Percentiles rank a stretch among this genome's conserved stretches.
These are phyloP conservation scores for Asterophora lycoperdoides DNA, from an alignment of 768 basidiomycete species.

Conservation along the genomic window DNA sequence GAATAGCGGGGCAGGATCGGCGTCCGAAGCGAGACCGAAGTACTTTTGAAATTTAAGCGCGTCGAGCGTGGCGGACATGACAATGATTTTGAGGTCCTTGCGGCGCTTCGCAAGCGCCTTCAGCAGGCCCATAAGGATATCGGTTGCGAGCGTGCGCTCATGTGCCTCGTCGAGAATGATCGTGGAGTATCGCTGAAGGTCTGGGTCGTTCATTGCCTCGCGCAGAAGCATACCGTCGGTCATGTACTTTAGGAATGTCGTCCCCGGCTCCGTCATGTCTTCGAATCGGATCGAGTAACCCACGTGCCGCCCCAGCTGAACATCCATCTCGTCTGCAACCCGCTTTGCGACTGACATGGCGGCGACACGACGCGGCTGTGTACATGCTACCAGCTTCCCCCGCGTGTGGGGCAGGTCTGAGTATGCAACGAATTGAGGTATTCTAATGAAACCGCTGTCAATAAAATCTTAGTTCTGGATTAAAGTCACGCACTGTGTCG, in stretches of 20 bases:
- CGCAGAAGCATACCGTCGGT: slow-evolving; percentile 99
- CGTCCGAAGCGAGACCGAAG: slow-evolving; percentile 52
- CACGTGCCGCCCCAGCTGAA: slow-evolving; percentile 89
- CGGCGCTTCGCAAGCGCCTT: slow-evolving; percentile 80
- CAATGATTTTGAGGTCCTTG: slow-evolving; percentile 88
- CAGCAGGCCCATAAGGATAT: slow-evolving; percentile 96
- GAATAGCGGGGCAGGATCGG: slow-evolving; percentile 65
- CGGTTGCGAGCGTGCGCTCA: slow-evolving; percentile 95
- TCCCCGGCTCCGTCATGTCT: slow-evolving; percentile 86
- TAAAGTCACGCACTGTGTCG: slow-evolving; percentile 70
- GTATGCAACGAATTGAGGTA: slow-evolving; percentile 94
- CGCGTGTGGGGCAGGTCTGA: slow-evolving; percentile 89
- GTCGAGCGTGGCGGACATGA: slow-evolving; percentile 98
- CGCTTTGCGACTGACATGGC: slow-evolving; percentile 98
- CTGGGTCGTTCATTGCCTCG: slow-evolving; percentile 96
- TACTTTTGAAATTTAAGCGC: slow-evolving; percentile 96
- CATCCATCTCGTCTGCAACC: slow-evolving; percentile 99
- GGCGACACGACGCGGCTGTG: slow-evolving; percentile 93
- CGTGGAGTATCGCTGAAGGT: slow-evolving; percentile 86
- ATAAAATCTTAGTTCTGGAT: not conserved
- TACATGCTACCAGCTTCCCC: slow-evolving; percentile 92
- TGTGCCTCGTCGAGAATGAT: slow-evolving; percentile 99
- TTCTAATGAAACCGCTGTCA: slow-evolving; percentile 44
- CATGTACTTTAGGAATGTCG: slow-evolving; percentile 98
- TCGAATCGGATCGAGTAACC: slow-evolving; percentile 99